Evolutionary conservation across 805 yeast genomes (phyloP), one percentile per base, ranked within the genome.

Genomic region (Kodamaea fukazawae): DNA sequence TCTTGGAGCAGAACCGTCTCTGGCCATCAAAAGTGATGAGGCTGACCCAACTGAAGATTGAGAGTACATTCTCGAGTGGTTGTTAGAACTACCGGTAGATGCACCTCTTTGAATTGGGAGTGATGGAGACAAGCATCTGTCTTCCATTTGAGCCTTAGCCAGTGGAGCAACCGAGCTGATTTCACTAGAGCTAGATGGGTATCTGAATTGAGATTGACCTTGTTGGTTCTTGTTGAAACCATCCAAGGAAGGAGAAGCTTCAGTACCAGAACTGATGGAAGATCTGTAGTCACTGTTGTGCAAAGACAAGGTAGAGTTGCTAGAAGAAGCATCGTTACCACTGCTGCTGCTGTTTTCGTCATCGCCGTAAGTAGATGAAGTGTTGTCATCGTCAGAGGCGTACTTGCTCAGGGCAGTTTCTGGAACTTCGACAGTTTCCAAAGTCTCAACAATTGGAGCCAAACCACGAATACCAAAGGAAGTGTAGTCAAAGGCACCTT

Each of bases 371-470:
- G 38, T 30, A 6, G 51, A 47, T 3, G 50, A 44, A 9, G 44
- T 26, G 20, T 34, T 34, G 6, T 53, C 61, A 26, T 38, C 44
- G 22, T 58, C 61, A 39, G 60, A 52, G 12, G 53, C 60, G 42
- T 65, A 65, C 37, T 55, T 58, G 8, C 68, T 62, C 15, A 55
- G 48, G 4, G 67, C 55, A 38, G 55, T 54, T 39, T 61, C 67
- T 9, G 32, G 12, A n/a, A 13, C 27, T 11, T 25, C 32, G 23
- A 20, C 23, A 37, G 53, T 59, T 38, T 49, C 55, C 20, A 57
- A 63, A 12, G 53, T 42, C 50, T 67, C 73, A 15, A 52, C 63
- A 49, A 66, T 65, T 23, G 72, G 71, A 14, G 63, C 65, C 45
- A 69, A 63, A 1, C 65, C 67, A 36, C 56, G 54, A 13, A 55